Percentiles rank a stretch among this genome's conserved stretches.
Evolutionary conservation across 495 filamentous ascomycete genomes (phyloP).

Genomic region (Entonaema liquescens): DNA sequence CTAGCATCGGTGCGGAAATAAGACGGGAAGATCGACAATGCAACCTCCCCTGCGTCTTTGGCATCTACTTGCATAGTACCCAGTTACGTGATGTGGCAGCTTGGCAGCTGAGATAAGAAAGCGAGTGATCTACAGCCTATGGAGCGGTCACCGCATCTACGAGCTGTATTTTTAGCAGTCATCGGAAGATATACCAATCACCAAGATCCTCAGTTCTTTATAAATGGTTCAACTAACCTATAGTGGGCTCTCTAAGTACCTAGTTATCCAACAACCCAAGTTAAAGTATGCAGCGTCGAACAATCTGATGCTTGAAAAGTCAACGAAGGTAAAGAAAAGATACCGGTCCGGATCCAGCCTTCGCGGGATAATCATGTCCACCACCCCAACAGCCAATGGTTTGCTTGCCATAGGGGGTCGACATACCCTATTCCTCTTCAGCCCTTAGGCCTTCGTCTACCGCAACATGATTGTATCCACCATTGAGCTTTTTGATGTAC

Average conservation of each 20-base stretch:
- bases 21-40: background rate
- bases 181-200: too few species aligned
- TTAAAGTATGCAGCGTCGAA: too few species aligned
- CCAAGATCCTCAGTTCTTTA: background rate
- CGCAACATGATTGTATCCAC: background rate
- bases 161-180: too few species aligned
- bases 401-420: background rate
- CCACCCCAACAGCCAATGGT: background rate
- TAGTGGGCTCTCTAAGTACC: too few species aligned
- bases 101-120: background rate
- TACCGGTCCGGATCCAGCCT: background rate
- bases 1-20: background rate
- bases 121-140: background rate
- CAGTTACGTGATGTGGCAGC: background rate
- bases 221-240: too few species aligned
- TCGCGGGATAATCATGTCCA: background rate
- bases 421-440: background rate
- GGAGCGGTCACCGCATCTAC: background rate
- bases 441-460: background rate
- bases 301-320: background rate
- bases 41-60: background rate
- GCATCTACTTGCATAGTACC: background rate
- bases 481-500: slow-evolving; percentile 24
- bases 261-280: too few species aligned
- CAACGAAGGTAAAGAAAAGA: background rate